Conservation (phyloP, 306 rosid species). For the Vigna nakashimae region DNA sequence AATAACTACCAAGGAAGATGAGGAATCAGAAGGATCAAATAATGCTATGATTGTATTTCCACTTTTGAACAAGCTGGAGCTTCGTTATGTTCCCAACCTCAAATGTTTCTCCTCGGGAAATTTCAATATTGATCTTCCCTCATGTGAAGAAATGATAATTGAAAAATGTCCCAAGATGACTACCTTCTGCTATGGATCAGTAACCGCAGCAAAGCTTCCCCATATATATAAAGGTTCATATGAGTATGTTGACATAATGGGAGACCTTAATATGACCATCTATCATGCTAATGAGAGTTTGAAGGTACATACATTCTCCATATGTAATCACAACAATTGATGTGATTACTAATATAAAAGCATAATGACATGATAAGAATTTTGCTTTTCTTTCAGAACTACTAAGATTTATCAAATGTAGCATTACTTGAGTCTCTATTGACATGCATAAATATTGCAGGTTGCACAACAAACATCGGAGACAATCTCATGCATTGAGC, state of each 20-base stretch:
- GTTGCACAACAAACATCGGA: background rate
- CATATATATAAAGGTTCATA: slow-evolving; percentile 8
- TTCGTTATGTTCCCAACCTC: background rate
- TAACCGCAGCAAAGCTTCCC: background rate
- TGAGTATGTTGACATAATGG: background rate
- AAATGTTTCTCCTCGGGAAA: slow-evolving; percentile 2
- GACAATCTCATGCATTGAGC: background rate
- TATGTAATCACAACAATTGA: background rate
- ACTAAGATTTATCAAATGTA: background rate
- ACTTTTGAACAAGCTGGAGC: slow-evolving; percentile 7
- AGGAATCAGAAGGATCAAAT: background rate
- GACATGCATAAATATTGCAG: background rate
- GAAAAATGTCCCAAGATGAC: background rate
- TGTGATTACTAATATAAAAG: background rate
- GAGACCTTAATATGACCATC: slow-evolving; percentile 1
- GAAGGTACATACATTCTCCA: background rate
- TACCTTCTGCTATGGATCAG: background rate
- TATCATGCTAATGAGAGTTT: background rate
- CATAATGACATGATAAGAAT: background rate
- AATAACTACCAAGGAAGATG: background rate
- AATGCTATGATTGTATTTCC: background rate
- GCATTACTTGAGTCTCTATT: background rate
- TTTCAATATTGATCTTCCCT: background rate
- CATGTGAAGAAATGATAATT: slow-evolving; percentile 10
- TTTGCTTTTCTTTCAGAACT: background rate